Evolutionary conservation across 1,139 yeast species (phyloP).

Genomic region (Arxiozyma bovina): DNA sequence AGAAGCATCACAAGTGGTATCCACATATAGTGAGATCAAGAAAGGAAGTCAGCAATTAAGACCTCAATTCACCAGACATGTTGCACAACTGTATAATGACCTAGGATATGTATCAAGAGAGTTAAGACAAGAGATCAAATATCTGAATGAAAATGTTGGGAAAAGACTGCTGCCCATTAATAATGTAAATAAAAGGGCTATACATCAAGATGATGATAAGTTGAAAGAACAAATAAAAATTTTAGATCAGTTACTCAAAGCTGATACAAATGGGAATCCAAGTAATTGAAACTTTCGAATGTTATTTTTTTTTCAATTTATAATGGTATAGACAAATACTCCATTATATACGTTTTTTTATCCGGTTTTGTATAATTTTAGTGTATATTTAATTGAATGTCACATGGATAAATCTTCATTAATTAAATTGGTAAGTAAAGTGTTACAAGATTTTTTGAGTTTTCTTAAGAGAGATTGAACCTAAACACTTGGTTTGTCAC

Average conservation of each 20-base stretch:
- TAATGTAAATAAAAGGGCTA: slow-evolving; percentile 26
- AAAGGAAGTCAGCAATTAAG: slow-evolving; percentile 23
- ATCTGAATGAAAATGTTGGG: slow-evolving; percentile 28
- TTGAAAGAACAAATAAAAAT: slow-evolving; percentile 21
- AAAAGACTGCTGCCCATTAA: slow-evolving; percentile 25
- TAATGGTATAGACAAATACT: background rate
- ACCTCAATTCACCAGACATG: slow-evolving; percentile 26
- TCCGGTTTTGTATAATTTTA: background rate
- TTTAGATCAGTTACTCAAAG: background rate
- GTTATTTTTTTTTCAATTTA: background rate
- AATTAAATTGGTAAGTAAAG: no score
- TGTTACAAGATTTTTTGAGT: no score
- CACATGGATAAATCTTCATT: background rate
- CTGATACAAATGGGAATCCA: background rate
- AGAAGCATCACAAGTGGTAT: slow-evolving; percentile 35
- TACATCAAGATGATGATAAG: slow-evolving; percentile 30
- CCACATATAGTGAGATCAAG: slow-evolving; percentile 28
- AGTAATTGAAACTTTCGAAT: background rate
- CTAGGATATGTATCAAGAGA: slow-evolving; percentile 19
- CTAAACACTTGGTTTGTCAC: no score
- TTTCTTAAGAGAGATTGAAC: no score
- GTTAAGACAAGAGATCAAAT: slow-evolving; percentile 23
- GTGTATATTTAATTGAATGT: background rate
- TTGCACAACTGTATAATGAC: slow-evolving; percentile 20
- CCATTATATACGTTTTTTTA: background rate